Evolutionary conservation across 2,329 filamentous ascomycete genomes (phyloP), one percentile per base, ranked within the genome.

Genomic region (Didymella segeticola): DNA sequence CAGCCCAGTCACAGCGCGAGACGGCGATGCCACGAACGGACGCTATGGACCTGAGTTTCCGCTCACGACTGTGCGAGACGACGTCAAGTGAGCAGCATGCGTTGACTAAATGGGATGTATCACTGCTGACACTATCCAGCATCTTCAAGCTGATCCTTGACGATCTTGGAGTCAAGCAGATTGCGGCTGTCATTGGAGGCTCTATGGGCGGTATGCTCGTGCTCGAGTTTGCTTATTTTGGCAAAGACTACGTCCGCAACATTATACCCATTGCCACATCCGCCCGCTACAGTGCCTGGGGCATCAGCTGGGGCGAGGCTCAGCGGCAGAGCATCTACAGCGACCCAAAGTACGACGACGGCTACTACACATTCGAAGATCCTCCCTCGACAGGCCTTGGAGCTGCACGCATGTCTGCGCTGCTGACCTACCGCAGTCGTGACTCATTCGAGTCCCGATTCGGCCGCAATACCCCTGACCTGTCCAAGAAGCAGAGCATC

Each of bases 401-500:
- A 11, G 95, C 95, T 7, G 95, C 95, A 22, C 91, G 95, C 68
- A 99, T 99, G 95, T 91, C 93, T 52, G 95, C 95, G 1, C 84
- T 99, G 30, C 81, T 99, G 66, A 99, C 95, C 6, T 99, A 99
- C 77, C 87, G 95, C 63, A 97, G 92, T 72, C 90, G 95, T 45
- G 93, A 99, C 77, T 98, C 95, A 0, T 99, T 99, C 64, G 95
- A 99, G 78, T 86, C 92, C 15, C 87, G 95, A 4, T 99, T 99
- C 70, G 95, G 95, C 15, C 86, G 95, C 53, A 98, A 97, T 73
- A 93, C 86, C 2, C 93, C 93, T 0, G 92, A 98, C 70, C 86
- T 92, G 0, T 89, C 89, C 5, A 90, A 89, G 71, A 84, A 87
- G 51, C 91, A 96, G 73, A 91, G 88, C 38, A 96, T 96, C 68